Base-by-base conservation (phyloP, 108 stramenopile species). In the Craspedostauros australis region DNA sequence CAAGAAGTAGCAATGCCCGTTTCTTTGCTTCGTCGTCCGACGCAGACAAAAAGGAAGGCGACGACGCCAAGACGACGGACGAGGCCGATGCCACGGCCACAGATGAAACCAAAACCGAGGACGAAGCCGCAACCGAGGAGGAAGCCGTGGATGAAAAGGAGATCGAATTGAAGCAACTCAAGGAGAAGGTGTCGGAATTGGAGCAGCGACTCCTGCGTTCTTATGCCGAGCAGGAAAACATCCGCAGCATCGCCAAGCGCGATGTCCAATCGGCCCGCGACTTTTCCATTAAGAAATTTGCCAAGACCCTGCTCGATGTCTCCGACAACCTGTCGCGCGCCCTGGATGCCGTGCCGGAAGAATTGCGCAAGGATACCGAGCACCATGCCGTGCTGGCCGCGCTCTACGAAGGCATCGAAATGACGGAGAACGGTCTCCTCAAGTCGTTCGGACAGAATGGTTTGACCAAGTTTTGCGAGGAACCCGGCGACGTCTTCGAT, bases 211-310 rank as follows among this genome's bases (percentile, higher is more conserved):
- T 91, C 33, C 66, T 96, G 36, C 83, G 94, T 52, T 72, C 79
- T 51, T 74, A 84, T 15, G 97, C 97, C 33, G 97, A 98, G 71
- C 88, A 91, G 75, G 96, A 99, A 77, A 99, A 98, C 70, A 91
- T 83, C 26, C 91, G 98, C 21, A 48, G 70, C 22, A 98, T 98
- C 66, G 96, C 98, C 34, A 46, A 71, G 43, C 59, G 86, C 6
- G 98, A 99, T 68, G 84, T 96, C 12, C 79, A 82, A 16, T 65
- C 69, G 6, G 96, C 94, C 14, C 70, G 66, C 14, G 68, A 76
- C 37, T 98, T 80, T 68, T 88, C 95, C 58, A 77, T 92, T 11
- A 52, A 78, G 41, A 87, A 80, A 28, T 96, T 93, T 65, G 88
- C 95, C 55, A 94, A 96, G 62, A 51, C 50, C 6, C 58, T 96